Evolutionary conservation across 805 yeast species (phyloP).

Genomic region (Candida namnaoensis): DNA sequence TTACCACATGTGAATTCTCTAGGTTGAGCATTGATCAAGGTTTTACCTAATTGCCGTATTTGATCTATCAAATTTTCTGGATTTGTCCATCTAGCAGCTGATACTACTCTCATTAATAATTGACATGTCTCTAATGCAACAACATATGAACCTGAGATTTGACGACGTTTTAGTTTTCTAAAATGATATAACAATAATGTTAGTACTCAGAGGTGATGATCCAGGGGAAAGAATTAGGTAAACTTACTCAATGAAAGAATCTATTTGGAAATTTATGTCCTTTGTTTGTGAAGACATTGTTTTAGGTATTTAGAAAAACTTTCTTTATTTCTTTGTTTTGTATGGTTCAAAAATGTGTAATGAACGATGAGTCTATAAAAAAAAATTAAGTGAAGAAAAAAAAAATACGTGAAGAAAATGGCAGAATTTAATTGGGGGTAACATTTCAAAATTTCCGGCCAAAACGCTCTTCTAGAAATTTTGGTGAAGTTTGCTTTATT

Average conservation of each 20-base stretch:
- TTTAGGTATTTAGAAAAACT: too few species aligned
- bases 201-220: not conserved
- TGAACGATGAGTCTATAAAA: too few species aligned
- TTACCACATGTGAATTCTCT: conserved; percentile 86
- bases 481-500: too few species aligned
- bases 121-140: conserved; percentile 88
- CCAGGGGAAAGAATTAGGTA: not conserved
- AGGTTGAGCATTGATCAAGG: conserved; percentile 75
- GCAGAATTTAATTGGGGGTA: too few species aligned
- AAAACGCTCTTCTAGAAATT: too few species aligned
- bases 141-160: conserved; percentile 68
- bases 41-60: conserved; percentile 65
- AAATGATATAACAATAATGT: not conserved
- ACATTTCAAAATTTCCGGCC: too few species aligned
- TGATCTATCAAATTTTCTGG: conserved; percentile 64
- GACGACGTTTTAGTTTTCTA: conserved; percentile 68
- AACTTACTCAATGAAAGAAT: conserved; percentile 31
- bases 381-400: too few species aligned
- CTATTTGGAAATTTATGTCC: conserved; percentile 31
- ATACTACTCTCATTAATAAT: conserved; percentile 76
- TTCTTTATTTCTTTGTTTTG: too few species aligned
- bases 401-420: too few species aligned
- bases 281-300: conserved; percentile 11
- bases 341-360: too few species aligned
- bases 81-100: conserved; percentile 82